Evolutionary conservation across 176 grass and related monocot species (phyloP).

Genomic region (Microstegium vimineum): DNA sequence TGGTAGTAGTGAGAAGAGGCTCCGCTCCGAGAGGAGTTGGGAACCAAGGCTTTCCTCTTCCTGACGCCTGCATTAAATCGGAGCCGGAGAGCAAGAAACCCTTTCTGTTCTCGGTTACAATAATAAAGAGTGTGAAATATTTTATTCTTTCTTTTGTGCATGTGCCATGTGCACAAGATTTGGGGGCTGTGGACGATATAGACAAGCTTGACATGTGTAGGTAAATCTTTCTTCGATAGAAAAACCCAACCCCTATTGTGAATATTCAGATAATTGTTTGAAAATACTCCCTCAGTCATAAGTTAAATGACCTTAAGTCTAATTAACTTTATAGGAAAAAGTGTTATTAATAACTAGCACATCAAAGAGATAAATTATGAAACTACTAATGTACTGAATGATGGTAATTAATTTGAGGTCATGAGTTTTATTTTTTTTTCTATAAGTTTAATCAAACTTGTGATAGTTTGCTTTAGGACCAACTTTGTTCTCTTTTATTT

Average conservation of each 20-base stretch:
- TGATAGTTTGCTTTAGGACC: background rate
- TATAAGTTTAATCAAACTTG: background rate
- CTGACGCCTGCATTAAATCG: conserved; percentile 22
- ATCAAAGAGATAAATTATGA: background rate
- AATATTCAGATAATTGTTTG: too few relatives aligned
- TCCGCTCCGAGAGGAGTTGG: background rate
- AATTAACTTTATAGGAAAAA: accelerated
- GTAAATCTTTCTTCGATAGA: background rate
- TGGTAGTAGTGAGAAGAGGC: background rate
- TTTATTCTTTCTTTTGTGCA: conserved; percentile 11
- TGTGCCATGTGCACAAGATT: conserved; percentile 34
- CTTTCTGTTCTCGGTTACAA: background rate
- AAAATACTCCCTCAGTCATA: too few relatives aligned
- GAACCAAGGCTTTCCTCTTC: background rate
- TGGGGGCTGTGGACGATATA: background rate
- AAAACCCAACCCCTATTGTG: background rate
- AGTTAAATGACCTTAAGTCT: background rate
- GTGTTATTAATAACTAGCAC: background rate
- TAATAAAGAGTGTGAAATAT: background rate
- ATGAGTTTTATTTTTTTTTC: background rate
- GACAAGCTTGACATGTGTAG: background rate
- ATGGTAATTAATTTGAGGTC: background rate
- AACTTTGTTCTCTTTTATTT: background rate
- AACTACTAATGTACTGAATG: background rate
- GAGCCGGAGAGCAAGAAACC: background rate